Percentiles rank a stretch among this genome's conserved stretches.
These are phyloP conservation scores for Vishniacozyma victoriae DNA, from an alignment of 768 basidiomycete species.

Conservation along the genomic window DNA sequence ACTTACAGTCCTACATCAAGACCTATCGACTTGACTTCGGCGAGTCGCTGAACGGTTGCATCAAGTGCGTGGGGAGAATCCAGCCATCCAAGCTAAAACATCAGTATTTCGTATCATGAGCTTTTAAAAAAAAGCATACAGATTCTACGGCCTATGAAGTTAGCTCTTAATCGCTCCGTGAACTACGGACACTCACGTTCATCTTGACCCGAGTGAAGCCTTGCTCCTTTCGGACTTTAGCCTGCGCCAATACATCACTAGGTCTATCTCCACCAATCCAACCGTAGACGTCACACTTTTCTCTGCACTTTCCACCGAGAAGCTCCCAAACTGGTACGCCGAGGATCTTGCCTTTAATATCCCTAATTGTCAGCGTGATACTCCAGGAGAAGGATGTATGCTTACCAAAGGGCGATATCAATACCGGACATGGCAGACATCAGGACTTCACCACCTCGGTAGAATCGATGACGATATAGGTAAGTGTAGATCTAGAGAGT, in stretches of 20 bases:
- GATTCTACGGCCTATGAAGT: constrained; percentile 55
- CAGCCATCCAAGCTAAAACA: constrained; percentile 41
- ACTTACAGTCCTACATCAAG: constrained; percentile 43
- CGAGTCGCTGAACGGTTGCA: constrained; percentile 40
- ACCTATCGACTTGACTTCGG: constrained; percentile 40
- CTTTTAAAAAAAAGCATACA: neutral
- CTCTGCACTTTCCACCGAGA: constrained; percentile 64
- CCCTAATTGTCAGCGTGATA: constrained; percentile 54
- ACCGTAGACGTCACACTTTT: constrained; percentile 48
- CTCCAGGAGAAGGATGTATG: neutral
- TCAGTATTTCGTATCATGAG: too few species aligned
- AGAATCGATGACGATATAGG: constrained; percentile 64
- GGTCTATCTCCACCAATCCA: constrained; percentile 43
- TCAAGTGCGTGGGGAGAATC: constrained; percentile 44
- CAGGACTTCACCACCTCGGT: constrained; percentile 64
- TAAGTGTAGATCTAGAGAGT: constrained; percentile 53
- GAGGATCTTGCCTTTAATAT: constrained; percentile 71
- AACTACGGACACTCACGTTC: constrained; percentile 13
- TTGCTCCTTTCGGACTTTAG: constrained; percentile 41
- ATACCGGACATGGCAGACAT: constrained; percentile 54
- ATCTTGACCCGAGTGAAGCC: constrained; percentile 46
- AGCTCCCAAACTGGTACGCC: constrained; percentile 62
- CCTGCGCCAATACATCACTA: constrained; percentile 41
- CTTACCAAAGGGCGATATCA: constrained; percentile 10
- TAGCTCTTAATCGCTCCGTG: neutral